A percentile compares a stretch with the other conserved stretches of the same genome.
These are phyloP conservation scores for Pinus tabuliformis DNA, from an alignment of 75 land plant genomes.

Conservation along the genomic window DNA sequence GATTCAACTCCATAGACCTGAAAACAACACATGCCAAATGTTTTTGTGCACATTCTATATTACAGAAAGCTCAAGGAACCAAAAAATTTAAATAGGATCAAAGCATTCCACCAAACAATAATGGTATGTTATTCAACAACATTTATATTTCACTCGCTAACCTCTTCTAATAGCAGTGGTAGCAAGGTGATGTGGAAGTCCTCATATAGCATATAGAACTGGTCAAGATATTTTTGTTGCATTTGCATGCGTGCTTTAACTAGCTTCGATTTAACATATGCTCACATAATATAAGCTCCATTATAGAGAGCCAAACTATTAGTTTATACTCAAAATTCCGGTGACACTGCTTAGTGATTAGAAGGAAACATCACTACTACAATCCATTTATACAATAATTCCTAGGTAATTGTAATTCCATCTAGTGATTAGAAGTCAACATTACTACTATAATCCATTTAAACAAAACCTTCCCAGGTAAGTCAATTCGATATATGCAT, in stretches of 20 bases:
- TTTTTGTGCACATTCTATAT: not conserved
- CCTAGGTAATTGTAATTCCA: no score
- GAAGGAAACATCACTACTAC: no score
- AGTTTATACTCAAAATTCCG: not conserved
- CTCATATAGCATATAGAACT: constrained; percentile 88
- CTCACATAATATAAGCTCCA: constrained; percentile 15
- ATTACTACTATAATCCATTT: no score
- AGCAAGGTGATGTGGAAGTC: constrained; percentile 87
- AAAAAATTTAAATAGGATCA: not conserved
- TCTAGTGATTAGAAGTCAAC: no score
- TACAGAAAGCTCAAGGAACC: not conserved
- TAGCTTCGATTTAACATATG: constrained; percentile 74
- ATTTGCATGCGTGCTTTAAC: constrained; percentile 81
- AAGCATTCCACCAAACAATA: not conserved
- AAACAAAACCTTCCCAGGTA: no score
- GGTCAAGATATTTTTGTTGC: constrained; percentile 94
- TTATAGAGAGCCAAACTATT: not conserved
- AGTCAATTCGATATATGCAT: no score
- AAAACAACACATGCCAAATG: not conserved
- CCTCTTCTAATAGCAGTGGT: constrained; percentile 92
- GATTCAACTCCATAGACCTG: constrained; percentile 84
- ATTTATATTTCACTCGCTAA: constrained; percentile 12
- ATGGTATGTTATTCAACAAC: not conserved
- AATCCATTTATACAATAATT: no score
- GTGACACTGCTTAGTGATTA: no score